Evolutionary conservation across 805 yeast species (phyloP), one percentile per base, ranked within the genome.

Genomic region (Candida schatavii): DNA sequence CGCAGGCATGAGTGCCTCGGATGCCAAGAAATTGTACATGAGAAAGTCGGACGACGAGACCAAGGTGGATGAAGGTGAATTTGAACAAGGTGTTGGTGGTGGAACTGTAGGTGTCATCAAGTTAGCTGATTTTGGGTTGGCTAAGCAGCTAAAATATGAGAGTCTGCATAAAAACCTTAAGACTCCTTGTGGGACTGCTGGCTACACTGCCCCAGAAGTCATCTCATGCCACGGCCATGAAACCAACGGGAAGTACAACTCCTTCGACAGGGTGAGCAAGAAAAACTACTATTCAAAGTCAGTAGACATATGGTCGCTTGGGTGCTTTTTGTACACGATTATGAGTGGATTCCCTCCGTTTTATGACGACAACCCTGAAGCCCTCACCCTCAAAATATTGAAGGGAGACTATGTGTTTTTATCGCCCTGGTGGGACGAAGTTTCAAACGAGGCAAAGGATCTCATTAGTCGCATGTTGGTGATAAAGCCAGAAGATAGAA

Each of bases 361-460:
- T 55, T 83, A 80, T 56, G 91, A 87, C 51, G 85, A 82, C 46
- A 83, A 84, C 52, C 72, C 80, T 3, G 71, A 72, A 47, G 71
- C 69, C 38, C 66, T 86, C 35, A 81, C 89, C 3, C 73, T 74
- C 41, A 86, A 85, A 57, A 87, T 85, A 25, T 70, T 85, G 10
- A 71, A 70, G 36, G 95, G 93, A 27, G 82, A 85, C 43, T 86
- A 75, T 60, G 76, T 78, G n/a, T 86, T 85, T 57, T 66, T 86
- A 40, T 66, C 76, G 45, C 95, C 95, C 1, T 86, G 95, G 95
- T 86, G 93, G 88, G 93, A 85, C 61, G 95, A 86, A 57, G 83
- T 86, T 27, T 74, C 83, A 39, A 62, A 58, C 30, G 88, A 81
- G 28, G 90, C 89, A 21, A 86, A 85, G 55, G 75, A 75, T 51